A percentile compares a stretch with the other conserved stretches of the same genome.
Evolutionary conservation across 306 rosid species (phyloP).

Genomic region (Castanea mollissima): DNA sequence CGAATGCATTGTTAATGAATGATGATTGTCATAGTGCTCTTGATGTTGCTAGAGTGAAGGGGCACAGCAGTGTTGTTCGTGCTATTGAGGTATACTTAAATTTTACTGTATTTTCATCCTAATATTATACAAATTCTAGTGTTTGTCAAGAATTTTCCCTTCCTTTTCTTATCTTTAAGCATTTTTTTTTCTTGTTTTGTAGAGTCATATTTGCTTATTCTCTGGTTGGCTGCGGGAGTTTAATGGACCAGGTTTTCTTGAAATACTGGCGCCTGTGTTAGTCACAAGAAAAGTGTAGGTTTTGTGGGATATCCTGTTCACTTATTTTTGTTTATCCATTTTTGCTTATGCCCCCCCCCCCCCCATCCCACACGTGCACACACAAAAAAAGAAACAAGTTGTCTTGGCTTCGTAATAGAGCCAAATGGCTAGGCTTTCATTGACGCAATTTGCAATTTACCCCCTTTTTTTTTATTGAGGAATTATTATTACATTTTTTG

Average conservation of each 20-base stretch:
- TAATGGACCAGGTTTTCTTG: constrained; percentile 89
- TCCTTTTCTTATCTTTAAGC: constrained; percentile 4
- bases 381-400: neutral
- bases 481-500: constrained; percentile 27
- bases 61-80: constrained; percentile 75
- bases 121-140: constrained; percentile 17
- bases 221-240: constrained; percentile 94
- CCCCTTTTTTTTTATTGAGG: neutral
- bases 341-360: neutral
- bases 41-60: constrained; percentile 85
- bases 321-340: constrained; percentile 24
- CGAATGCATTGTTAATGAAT: constrained; percentile 76
- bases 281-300: constrained; percentile 85
- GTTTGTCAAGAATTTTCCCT: constrained; percentile 11
- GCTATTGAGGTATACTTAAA: constrained; percentile 65
- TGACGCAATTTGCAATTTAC: constrained; percentile 8
- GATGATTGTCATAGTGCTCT: constrained; percentile 94
- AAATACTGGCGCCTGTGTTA: constrained; percentile 76
- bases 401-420: constrained; percentile 5
- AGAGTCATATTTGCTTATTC: constrained; percentile 89
- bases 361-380: too few relatives aligned
- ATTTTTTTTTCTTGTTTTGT: constrained; percentile 28
- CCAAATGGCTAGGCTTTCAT: constrained; percentile 24
- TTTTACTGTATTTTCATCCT: neutral
- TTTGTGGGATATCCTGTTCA: constrained; percentile 25